Evolutionary conservation across 2,329 filamentous ascomycete genomes (phyloP).

Genomic region (Microdochium paspali): DNA sequence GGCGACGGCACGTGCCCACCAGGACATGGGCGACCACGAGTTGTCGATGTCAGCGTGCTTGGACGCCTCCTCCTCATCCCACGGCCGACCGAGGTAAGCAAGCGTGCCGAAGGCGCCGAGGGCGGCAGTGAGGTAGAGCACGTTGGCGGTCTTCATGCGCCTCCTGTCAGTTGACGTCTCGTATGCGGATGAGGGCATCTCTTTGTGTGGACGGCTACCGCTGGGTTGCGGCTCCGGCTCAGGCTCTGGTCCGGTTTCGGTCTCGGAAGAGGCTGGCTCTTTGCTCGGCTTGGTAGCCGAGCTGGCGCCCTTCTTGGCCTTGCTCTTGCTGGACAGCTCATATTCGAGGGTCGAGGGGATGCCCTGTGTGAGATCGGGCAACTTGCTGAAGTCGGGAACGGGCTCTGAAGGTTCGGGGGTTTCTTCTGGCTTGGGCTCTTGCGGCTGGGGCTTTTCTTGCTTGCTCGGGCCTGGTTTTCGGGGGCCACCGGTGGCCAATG

Average conservation of each 20-base stretch:
- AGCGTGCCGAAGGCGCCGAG: slow-evolving; percentile 46
- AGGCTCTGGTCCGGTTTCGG: slow-evolving; percentile 27
- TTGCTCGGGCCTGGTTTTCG: slow-evolving; percentile 26
- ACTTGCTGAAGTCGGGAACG: slow-evolving; percentile 46
- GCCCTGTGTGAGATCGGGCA: slow-evolving; percentile 88
- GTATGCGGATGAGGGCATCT: slow-evolving; percentile 72
- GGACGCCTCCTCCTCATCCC: slow-evolving; percentile 69
- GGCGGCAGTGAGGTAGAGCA: slow-evolving; percentile 57
- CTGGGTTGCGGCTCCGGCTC: slow-evolving; percentile 11
- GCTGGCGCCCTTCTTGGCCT: slow-evolving; percentile 22
- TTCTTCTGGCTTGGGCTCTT: slow-evolving; percentile 5
- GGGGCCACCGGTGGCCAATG: slow-evolving; percentile 28
- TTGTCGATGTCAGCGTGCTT: slow-evolving; percentile 64
- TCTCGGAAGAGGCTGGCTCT: slow-evolving; percentile 22
- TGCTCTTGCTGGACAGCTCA: slow-evolving; percentile 45
- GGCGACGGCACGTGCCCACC: slow-evolving; percentile 73
- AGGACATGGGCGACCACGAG: slow-evolving; percentile 65
- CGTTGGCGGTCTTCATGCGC: slow-evolving; percentile 66
- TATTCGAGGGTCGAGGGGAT: slow-evolving; percentile 85
- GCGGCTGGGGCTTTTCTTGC: slow-evolving; percentile 11
- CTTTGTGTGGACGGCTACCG: slow-evolving; percentile 45
- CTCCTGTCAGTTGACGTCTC: slow-evolving; percentile 84
- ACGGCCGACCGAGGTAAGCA: slow-evolving; percentile 77
- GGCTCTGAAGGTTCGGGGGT: slow-evolving; percentile 24
- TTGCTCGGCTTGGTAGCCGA: too few species aligned